These are phyloP conservation scores for Aspergillus panamensis DNA, from an alignment of 495 filamentous ascomycete species.

Conservation along the genomic window DNA sequence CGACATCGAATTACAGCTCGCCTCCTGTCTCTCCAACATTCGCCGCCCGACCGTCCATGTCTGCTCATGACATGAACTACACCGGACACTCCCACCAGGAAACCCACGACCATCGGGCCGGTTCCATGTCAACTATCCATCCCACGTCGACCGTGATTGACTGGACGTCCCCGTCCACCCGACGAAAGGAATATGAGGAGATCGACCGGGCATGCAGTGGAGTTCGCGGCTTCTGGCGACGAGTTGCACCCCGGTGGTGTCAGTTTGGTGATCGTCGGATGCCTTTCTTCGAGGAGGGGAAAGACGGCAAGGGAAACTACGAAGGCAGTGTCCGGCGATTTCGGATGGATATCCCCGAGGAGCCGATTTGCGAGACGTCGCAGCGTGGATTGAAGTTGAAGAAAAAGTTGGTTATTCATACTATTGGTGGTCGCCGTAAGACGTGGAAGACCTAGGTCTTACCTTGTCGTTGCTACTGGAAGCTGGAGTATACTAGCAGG, in stretches of 20 bases:
- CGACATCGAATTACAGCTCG: constrained; percentile 16
- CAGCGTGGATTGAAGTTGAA: constrained; percentile 16
- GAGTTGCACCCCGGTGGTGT: constrained; percentile 43
- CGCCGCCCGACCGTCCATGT: constrained; percentile 3
- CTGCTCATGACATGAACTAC: constrained; percentile 1
- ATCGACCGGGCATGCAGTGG: constrained; percentile 49
- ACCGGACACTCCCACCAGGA: not conserved
- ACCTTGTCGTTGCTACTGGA: not conserved
- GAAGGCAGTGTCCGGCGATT: constrained; percentile 49
- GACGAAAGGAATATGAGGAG: constrained; percentile 46
- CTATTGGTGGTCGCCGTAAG: constrained; percentile 6
- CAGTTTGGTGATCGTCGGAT: constrained; percentile 29
- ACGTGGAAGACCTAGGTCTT: constrained; percentile 4
- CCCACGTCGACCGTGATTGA: constrained; percentile 46
- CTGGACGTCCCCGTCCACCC: constrained; percentile 48
- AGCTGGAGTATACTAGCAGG: too few relatives aligned
- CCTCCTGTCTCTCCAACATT: constrained; percentile 18
- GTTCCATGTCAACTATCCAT: constrained; percentile 28
- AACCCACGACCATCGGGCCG: constrained; percentile 14
- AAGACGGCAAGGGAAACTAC: constrained; percentile 35
- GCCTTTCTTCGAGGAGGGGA: constrained; percentile 44
- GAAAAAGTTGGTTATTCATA: constrained; percentile 14
- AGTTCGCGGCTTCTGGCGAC: constrained; percentile 44
- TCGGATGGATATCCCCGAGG: constrained; percentile 47
- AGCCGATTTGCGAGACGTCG: constrained; percentile 9